Conservation (phyloP, 257 asterid species). For the Datura wrightii region DNA sequence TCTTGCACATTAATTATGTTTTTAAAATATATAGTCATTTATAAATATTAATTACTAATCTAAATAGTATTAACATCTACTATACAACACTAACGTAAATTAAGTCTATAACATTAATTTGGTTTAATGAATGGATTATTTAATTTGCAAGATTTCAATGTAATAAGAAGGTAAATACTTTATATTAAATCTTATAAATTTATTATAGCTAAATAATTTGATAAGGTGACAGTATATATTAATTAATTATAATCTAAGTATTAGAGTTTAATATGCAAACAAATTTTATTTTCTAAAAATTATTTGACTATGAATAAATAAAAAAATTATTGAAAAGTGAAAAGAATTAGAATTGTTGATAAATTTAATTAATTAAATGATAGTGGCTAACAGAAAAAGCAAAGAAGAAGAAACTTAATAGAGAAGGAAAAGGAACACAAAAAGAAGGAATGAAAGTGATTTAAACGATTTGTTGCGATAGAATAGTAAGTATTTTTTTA, state of each 20-base stretch:
- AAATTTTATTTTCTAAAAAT: too few species aligned
- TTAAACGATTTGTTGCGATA: too few species aligned
- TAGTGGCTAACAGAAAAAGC: too few species aligned
- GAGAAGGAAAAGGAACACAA: too few species aligned
- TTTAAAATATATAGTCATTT: not conserved
- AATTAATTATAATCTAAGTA: not conserved
- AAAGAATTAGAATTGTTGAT: too few species aligned
- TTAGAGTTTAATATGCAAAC: too few species aligned
- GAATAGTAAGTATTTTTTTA: too few species aligned
- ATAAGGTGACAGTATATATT: not conserved
- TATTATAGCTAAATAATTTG: not conserved
- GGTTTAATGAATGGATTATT: not conserved
- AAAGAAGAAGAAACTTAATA: too few species aligned
- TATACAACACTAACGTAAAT: not conserved
- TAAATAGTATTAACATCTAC: not conserved
- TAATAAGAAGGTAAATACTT: not conserved
- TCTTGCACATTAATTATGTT: slow-evolving; percentile 8
- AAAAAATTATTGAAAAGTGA: too few species aligned
- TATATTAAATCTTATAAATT: not conserved
- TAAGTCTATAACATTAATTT: not conserved
- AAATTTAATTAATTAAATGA: too few species aligned
- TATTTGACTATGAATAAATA: too few species aligned
- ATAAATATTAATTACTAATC: not conserved
- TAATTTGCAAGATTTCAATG: not conserved
- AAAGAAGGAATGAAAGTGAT: too few species aligned